Conservation (phyloP, 805 yeast genomes). For the Lachancea kluyveri region DNA sequence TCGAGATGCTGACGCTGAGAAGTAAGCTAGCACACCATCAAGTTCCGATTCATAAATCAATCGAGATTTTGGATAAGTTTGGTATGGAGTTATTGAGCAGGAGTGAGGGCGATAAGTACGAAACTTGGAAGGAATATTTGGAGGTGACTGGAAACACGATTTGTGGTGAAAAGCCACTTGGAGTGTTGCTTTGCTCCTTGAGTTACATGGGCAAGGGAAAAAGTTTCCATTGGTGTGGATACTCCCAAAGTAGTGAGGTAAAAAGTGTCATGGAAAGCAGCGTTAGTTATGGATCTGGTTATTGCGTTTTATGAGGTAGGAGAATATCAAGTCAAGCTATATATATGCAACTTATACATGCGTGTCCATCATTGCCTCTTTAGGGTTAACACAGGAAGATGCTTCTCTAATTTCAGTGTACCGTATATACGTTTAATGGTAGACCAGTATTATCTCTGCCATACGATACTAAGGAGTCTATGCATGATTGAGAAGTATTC, state of each 20-base stretch:
- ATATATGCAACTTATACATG: conserved; percentile 28
- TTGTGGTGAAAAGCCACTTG: conserved; percentile 85
- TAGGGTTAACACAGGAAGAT: too few species aligned
- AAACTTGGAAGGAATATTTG: conserved; percentile 63
- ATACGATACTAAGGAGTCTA: too few species aligned
- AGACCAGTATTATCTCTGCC: too few species aligned
- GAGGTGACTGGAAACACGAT: conserved; percentile 75
- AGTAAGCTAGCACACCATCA: conserved; percentile 24
- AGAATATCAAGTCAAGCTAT: too few species aligned
- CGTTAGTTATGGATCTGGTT: conserved; percentile 90
- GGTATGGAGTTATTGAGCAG: conserved; percentile 52
- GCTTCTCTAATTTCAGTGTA: too few species aligned
- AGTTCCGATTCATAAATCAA: conserved; percentile 61
- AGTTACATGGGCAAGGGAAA: conserved; percentile 13
- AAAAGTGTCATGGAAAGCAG: conserved; percentile 51
- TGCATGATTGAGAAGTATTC: too few species aligned
- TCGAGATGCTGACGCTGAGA: conserved; percentile 25
- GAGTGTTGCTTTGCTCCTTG: conserved; percentile 50
- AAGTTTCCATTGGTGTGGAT: conserved; percentile 67
- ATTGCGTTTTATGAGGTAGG: conserved; percentile 15
- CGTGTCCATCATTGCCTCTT: not conserved
- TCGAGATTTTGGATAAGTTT: conserved; percentile 60
- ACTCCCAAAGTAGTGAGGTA: conserved; percentile 67
- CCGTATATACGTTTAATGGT: too few species aligned
- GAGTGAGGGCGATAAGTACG: conserved; percentile 46